These are phyloP conservation scores for Monosporascus cannonballus DNA, from an alignment of 2,329 filamentous ascomycete species.

Conservation along the genomic window DNA sequence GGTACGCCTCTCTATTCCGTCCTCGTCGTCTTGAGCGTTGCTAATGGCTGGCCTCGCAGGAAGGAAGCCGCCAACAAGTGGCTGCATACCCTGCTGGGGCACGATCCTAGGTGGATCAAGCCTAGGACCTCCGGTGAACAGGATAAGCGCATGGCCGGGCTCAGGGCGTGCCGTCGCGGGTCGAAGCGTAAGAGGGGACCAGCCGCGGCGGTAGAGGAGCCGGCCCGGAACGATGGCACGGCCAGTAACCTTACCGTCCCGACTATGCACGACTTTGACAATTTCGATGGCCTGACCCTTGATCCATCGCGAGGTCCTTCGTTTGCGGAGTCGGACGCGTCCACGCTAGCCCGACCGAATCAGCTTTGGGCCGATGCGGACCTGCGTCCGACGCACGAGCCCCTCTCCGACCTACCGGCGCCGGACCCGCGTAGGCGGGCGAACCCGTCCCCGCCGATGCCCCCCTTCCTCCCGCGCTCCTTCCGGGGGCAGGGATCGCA, in stretches of 20 bases:
- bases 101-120: conserved; percentile 52
- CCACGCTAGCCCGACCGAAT: not conserved
- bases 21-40: conserved; percentile 3
- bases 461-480: conserved; percentile 2
- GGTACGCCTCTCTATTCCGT: conserved; percentile 30
- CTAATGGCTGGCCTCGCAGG: conserved; percentile 24
- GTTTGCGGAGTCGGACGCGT: conserved; percentile 9
- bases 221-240: conserved; percentile 18
- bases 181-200: conserved; percentile 15
- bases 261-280: conserved; percentile 6
- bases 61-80: conserved; percentile 55
- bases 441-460: not conserved
- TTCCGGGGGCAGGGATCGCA: conserved; percentile 3
- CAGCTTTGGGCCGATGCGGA: conserved; percentile 1
- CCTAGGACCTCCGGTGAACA: conserved; percentile 46
- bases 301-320: conserved; percentile 18
- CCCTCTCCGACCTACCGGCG: not conserved
- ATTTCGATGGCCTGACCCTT: conserved; percentile 16
- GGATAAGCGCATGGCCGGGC: conserved; percentile 37
- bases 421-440: not conserved
- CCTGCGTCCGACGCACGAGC: not conserved
- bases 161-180: conserved; percentile 30
- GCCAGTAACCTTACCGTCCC: conserved; percentile 15
- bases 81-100: conserved; percentile 49
- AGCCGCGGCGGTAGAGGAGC: conserved; percentile 12